Evolutionary conservation across 148 eudicot genomes (phyloP).

Genomic region (Rhododendron ferrugineum): DNA sequence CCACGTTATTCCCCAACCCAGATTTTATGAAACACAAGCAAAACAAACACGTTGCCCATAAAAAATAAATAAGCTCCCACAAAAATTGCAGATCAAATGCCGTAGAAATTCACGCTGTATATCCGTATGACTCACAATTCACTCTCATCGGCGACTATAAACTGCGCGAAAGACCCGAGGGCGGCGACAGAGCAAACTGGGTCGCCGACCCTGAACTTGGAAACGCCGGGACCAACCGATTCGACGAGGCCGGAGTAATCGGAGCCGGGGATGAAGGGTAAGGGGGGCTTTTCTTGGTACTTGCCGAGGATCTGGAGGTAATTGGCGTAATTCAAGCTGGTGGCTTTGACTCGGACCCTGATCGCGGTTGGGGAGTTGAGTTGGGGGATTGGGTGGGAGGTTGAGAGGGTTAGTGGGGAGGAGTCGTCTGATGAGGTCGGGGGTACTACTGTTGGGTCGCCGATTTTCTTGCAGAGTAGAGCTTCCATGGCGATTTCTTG

Average conservation of each 20-base stretch:
- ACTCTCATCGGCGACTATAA: conserved; percentile 63
- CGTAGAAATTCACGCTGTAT: not conserved
- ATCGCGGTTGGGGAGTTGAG: conserved; percentile 49
- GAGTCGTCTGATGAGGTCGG: conserved; percentile 21
- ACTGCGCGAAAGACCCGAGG: conserved; percentile 71
- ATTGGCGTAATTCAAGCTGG: conserved; percentile 84
- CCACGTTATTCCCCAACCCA: not conserved
- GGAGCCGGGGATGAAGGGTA: conserved; percentile 81
- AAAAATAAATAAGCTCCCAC: not conserved
- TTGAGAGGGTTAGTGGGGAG: conserved; percentile 41
- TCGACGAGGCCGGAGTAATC: conserved; percentile 82
- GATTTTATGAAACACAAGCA: not conserved
- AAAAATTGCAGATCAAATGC: not conserved
- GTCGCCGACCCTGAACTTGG: conserved; percentile 68
- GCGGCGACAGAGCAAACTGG: conserved; percentile 53
- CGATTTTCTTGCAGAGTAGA: conserved; percentile 55
- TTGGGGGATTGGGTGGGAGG: conserved; percentile 50
- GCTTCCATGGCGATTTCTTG: conserved; percentile 57
- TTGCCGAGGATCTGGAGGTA: conserved; percentile 82
- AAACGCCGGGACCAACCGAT: conserved; percentile 40
- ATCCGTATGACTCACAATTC: conserved; percentile 46
- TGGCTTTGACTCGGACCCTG: conserved; percentile 56
- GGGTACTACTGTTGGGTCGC: conserved; percentile 55
- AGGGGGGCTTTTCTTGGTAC: conserved; percentile 72
- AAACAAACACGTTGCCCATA: not conserved